Base-by-base conservation (phyloP, 805 yeast genomes). In the Yarrowia sp. region DNA sequence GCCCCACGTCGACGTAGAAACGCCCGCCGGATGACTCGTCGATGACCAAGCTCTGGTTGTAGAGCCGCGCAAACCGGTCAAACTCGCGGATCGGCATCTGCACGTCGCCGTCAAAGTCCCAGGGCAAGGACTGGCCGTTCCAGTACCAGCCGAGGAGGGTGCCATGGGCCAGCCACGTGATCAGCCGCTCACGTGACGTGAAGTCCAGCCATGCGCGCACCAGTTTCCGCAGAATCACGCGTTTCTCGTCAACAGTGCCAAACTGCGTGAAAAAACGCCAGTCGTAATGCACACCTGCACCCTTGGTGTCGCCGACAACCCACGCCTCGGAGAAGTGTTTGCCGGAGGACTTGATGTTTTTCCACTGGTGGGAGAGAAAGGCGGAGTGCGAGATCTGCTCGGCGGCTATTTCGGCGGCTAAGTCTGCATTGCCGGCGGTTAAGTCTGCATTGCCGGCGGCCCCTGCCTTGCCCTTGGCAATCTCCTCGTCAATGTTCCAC, bases 261-360 rank as follows among this genome's bases (percentile, higher is more conserved):
- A 81, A 77, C 61, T 78, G 75, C 71, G 82, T 82, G 81, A 87
- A 88, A 72, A 87, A 88, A 70, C 91, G 81, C 89, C 90, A 87
- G 75, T 88, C 92, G 73, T 87, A 87, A 71, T 79, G 82, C 42
- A 69, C 66, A 12, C 65, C 65, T 8, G 65, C 65, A 3, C 42
- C 52, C 16, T 32, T 59, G 32, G 32, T 12, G 14, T 59, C 52
- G 2, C 52, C 50, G 4, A 35, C 14, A 4, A 56, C 63, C 63
- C 63, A 56, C 14, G 65, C 65, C 19, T 59, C 65, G 65, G 65
- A 59, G 7, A 59, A 59, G 14, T 59, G 65, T 35, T 59, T 59
- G 42, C 65, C 65, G 16, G 67, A 63, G 26, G 48, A 26, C 19
- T 38, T 36, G 11, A 63, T 63, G 38, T 19, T 2, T 5, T 35